Evolutionary conservation across 208 protist species (phyloP).

Genomic region (Blechomonas ayalai): DNA sequence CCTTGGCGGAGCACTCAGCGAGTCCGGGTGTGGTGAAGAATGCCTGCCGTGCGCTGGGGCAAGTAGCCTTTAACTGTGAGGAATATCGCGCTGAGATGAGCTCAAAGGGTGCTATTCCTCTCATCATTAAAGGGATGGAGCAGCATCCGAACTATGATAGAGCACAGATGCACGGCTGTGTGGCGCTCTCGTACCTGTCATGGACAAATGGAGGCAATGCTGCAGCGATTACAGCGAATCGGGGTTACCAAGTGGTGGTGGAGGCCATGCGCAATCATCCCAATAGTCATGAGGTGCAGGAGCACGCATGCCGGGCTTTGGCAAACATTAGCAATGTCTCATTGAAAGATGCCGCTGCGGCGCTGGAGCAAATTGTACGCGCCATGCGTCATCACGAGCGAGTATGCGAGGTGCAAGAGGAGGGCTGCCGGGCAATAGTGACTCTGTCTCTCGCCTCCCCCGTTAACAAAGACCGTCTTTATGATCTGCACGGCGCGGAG

Average conservation of each 20-base stretch:
- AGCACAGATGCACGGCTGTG: conserved; percentile 86
- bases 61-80: conserved; percentile 88
- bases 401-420: conserved; percentile 83
- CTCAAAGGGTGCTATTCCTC: conserved; percentile 67
- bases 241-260: conserved; percentile 78
- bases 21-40: conserved; percentile 84
- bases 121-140: conserved; percentile 84
- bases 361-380: conserved; percentile 72
- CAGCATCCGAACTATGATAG: conserved; percentile 80
- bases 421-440: conserved; percentile 85
- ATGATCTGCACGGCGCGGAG: conserved; percentile 57
- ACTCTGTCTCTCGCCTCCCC: conserved; percentile 81
- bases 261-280: conserved; percentile 84
- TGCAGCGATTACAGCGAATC: conserved; percentile 63
- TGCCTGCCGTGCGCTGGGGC: conserved; percentile 81
- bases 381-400: conserved; percentile 76
- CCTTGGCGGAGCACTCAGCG: conserved; percentile 71
- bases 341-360: conserved; percentile 39
- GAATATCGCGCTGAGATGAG: conserved; percentile 84
- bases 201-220: conserved; percentile 87
- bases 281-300: conserved; percentile 85
- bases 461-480: conserved; percentile 80
- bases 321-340: conserved; percentile 78
- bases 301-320: conserved; percentile 82
- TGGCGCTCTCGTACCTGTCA: conserved; percentile 88